Percentiles rank a stretch among this genome's conserved stretches.
Evolutionary conservation across 768 basidiomycete genomes (phyloP).

Genomic region (Phlegmacium glaucopus): DNA sequence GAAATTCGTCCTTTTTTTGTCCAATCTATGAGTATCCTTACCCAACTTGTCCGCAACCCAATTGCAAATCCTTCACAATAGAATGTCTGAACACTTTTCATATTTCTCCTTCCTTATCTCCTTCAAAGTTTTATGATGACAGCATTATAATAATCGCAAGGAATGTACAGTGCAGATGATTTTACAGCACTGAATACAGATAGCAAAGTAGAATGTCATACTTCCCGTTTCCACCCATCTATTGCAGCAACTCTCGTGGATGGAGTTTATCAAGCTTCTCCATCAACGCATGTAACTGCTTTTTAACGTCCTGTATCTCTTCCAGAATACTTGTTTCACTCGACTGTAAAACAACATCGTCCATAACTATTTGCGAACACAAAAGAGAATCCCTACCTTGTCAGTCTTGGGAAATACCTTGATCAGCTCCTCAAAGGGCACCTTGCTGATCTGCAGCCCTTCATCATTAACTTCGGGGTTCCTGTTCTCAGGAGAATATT

Average conservation of each 20-base stretch:
- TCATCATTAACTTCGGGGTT: conserved; percentile 60
- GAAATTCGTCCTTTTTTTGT: conserved; percentile 90
- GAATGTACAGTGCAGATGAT: too few species aligned
- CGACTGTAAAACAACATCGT: conserved; percentile 43
- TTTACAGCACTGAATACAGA: too few species aligned
- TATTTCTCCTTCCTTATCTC: background rate
- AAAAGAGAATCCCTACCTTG: conserved; percentile 46
- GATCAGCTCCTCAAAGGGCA: conserved; percentile 66
- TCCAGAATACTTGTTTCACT: conserved; percentile 63
- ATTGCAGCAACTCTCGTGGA: background rate
- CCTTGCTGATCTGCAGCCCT: conserved; percentile 65
- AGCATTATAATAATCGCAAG: too few species aligned
- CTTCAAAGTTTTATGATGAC: background rate
- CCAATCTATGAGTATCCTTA: conserved; percentile 73
- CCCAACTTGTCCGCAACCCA: conserved; percentile 45
- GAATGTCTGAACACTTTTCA: conserved; percentile 1
- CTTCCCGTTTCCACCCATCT: background rate
- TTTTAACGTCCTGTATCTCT: conserved; percentile 59
- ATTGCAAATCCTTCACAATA: conserved; percentile 11
- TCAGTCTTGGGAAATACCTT: conserved; percentile 70
- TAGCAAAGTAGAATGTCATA: too few species aligned
- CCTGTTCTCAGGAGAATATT: conserved; percentile 47
- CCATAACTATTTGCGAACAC: conserved; percentile 3
- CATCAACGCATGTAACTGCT: conserved; percentile 35
- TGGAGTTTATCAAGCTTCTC: conserved; percentile 32